Conservation (phyloP, 140 eudicot genomes). For the Cichorium intybus region DNA sequence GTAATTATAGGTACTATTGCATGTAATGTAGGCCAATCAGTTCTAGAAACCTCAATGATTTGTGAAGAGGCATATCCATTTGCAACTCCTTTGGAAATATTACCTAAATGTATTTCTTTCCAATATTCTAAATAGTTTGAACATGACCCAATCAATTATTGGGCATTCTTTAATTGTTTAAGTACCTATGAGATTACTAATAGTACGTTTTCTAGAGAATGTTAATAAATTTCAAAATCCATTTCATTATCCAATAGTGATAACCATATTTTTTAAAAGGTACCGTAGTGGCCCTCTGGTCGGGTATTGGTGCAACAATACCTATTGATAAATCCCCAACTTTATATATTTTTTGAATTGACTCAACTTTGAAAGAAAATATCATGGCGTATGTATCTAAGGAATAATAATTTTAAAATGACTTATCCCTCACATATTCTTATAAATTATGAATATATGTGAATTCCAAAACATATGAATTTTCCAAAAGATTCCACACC, state of each 20-base stretch:
- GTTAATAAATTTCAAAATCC: too few relatives aligned
- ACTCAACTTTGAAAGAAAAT: too few relatives aligned
- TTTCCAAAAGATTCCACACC: too few relatives aligned
- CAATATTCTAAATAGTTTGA: conserved; percentile 5
- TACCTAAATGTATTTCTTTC: conserved; percentile 8
- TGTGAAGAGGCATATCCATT: conserved; percentile 11
- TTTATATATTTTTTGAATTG: too few relatives aligned
- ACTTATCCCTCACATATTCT: too few relatives aligned
- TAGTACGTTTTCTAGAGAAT: neutral
- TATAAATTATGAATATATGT: too few relatives aligned
- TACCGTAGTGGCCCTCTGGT: neutral
- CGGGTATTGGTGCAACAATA: too few relatives aligned
- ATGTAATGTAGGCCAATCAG: conserved; percentile 1
- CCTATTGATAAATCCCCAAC: too few relatives aligned
- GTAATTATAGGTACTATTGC: conserved; percentile 7
- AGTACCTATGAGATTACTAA: neutral
- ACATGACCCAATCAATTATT: neutral
- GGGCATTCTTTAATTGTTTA: neutral
- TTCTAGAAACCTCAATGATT: conserved; percentile 18
- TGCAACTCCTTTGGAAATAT: conserved; percentile 21
- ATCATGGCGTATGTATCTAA: too few relatives aligned
- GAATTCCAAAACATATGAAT: too few relatives aligned
- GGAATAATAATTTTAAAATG: too few relatives aligned
- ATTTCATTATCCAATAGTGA: neutral
- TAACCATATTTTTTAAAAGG: neutral